A percentile compares a stretch with the other conserved stretches of the same genome.
Evolutionary conservation across 1,284 basidiomycete species (phyloP).

Genomic region (Mycena citricolor): DNA sequence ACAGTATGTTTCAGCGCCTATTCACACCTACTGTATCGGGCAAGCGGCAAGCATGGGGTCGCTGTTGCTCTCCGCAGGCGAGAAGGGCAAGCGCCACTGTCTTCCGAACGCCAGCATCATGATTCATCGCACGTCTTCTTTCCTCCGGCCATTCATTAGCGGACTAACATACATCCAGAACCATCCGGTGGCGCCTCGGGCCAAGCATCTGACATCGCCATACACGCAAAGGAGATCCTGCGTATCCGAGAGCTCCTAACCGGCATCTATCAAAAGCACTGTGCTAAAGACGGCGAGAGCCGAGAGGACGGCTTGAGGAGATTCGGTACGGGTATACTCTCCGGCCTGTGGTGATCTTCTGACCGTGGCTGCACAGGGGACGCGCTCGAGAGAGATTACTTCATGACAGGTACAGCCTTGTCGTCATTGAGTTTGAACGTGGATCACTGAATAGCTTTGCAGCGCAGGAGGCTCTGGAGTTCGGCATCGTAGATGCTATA

Average conservation of each 20-base stretch:
- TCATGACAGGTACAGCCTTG: conserved; percentile 74
- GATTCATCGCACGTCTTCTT: conserved; percentile 82
- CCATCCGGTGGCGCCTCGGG: conserved; percentile 92
- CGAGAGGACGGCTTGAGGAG: conserved; percentile 64
- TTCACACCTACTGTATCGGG: conserved; percentile 93
- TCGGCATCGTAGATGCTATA: conserved; percentile 90
- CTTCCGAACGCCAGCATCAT: conserved; percentile 92
- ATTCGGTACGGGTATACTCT: conserved; percentile 61
- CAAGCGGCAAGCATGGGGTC: conserved; percentile 95
- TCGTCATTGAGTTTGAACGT: conserved; percentile 14
- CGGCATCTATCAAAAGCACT: conserved; percentile 82
- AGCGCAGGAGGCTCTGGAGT: conserved; percentile 84
- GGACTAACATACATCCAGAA: conserved; percentile 57
- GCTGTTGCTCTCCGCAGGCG: conserved; percentile 52
- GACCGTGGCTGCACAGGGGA: conserved; percentile 52
- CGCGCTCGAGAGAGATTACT: conserved; percentile 91
- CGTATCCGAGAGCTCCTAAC: conserved; percentile 81
- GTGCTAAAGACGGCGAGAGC: conserved; percentile 64
- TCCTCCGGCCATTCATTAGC: conserved; percentile 17
- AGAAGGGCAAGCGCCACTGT: conserved; percentile 84
- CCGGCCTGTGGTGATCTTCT: conserved; percentile 24
- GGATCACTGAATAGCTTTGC: conserved; percentile 26
- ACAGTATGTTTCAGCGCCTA: conserved; percentile 87
- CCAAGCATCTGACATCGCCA: conserved; percentile 91
- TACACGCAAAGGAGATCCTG: conserved; percentile 91